Evolutionary conservation across 2,329 filamentous ascomycete species (phyloP).

Genomic region (Dothideomycetes sp.): DNA sequence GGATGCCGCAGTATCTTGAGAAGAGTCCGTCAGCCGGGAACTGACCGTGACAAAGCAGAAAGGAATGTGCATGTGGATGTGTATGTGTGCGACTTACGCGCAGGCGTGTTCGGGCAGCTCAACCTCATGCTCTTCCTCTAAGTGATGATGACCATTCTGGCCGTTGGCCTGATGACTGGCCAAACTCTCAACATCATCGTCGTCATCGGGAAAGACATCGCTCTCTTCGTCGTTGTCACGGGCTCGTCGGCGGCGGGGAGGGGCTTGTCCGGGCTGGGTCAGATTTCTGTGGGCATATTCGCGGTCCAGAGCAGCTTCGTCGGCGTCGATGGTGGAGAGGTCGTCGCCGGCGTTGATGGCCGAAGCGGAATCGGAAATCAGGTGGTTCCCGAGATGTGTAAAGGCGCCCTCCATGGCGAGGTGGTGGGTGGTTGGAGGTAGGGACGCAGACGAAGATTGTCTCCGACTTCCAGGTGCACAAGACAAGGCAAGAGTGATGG

Average conservation of each 20-base stretch:
- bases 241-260: constrained; percentile 56
- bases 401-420: constrained; percentile 72
- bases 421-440: constrained; percentile 11
- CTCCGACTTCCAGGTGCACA: too few relatives aligned
- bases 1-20: constrained; percentile 88
- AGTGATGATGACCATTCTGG: constrained; percentile 49
- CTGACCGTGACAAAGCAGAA: constrained; percentile 2
- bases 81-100: constrained; percentile 55
- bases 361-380: constrained; percentile 73
- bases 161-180: constrained; percentile 75
- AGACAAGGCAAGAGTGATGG: too few relatives aligned
- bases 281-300: constrained; percentile 47
- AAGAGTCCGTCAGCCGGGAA: not conserved
- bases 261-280: constrained; percentile 35
- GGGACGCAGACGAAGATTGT: too few relatives aligned
- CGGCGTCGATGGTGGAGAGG: constrained; percentile 36
- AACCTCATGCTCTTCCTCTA: constrained; percentile 66
- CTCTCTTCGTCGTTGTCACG: constrained; percentile 79
- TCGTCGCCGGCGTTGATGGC: constrained; percentile 84
- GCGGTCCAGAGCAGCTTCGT: constrained; percentile 72
- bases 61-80: constrained; percentile 8
- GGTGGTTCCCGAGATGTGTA: constrained; percentile 76
- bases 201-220: constrained; percentile 65
- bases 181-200: constrained; percentile 58
- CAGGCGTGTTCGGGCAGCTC: constrained; percentile 91